These are phyloP conservation scores for Cubamyces lactineus DNA, from an alignment of 768 basidiomycete species.

Conservation along the genomic window DNA sequence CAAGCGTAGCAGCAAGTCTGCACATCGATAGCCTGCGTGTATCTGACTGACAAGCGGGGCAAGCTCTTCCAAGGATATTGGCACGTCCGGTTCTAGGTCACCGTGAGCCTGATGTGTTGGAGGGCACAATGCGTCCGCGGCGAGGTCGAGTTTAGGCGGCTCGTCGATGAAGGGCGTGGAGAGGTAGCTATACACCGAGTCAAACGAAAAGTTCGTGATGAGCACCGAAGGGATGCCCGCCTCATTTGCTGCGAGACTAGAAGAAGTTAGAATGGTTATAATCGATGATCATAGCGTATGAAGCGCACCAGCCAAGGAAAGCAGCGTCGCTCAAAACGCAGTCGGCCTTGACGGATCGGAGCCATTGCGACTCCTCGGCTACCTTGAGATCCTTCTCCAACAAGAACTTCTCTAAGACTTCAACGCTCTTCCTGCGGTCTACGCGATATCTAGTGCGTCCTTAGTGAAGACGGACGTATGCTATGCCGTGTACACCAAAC, in stretches of 20 bases:
- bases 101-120: slow-evolving; percentile 2
- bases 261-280: neutral
- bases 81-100: slow-evolving; percentile 52
- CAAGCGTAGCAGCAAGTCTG: slow-evolving; percentile 68
- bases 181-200: slow-evolving; percentile 81
- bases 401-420: slow-evolving; percentile 63
- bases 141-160: slow-evolving; percentile 13
- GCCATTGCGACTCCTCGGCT: slow-evolving; percentile 60
- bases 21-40: slow-evolving; percentile 65
- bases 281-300: neutral
- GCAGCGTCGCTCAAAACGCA: slow-evolving; percentile 78
- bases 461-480: slow-evolving; percentile 15
- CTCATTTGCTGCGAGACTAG: slow-evolving; percentile 65
- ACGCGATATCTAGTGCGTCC: slow-evolving; percentile 59
- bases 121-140: neutral
- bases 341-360: slow-evolving; percentile 51
- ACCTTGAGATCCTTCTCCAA: slow-evolving; percentile 55
- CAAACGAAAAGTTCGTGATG: slow-evolving; percentile 84
- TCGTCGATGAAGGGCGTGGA: slow-evolving; percentile 56
- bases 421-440: slow-evolving; percentile 69
- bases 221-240: slow-evolving; percentile 70
- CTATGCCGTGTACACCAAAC: slow-evolving; percentile 29
- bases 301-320: slow-evolving; percentile 71
- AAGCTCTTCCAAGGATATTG: slow-evolving; percentile 53
- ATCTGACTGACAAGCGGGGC: slow-evolving; percentile 68